phyloP scores from a whole-genome alignment of 2,329 filamentous ascomycete species.

The Ophiostoma australiae region DNA sequence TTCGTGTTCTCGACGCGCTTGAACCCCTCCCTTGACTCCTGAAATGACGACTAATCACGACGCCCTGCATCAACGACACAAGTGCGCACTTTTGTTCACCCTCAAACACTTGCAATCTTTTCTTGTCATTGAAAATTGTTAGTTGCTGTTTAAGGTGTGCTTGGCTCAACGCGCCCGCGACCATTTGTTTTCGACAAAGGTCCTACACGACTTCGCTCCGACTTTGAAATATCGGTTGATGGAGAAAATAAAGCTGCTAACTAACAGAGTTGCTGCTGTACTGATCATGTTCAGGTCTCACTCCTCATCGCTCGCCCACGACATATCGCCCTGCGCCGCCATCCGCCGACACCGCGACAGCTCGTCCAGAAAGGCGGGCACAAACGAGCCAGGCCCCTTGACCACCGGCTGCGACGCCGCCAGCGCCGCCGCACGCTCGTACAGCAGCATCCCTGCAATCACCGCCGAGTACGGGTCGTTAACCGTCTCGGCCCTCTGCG shows the following conservation, averaged over 20 bases:
- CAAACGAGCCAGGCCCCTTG: conserved; percentile 77
- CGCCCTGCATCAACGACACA: neutral
- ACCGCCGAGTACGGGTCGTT: conserved; percentile 59
- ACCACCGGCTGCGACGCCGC: conserved; percentile 62
- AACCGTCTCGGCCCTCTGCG: conserved; percentile 37
- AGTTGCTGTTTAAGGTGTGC: neutral
- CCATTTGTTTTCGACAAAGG: neutral
- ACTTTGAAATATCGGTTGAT: neutral
- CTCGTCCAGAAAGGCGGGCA: conserved; percentile 78
- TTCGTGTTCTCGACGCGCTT: neutral
- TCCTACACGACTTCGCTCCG: neutral
- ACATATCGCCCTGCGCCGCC: conserved; percentile 24
- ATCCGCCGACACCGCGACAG: conserved; percentile 40
- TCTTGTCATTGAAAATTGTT: neutral
- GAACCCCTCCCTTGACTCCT: neutral
- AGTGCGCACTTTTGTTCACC: conserved; percentile 2
- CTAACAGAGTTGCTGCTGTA: neutral
- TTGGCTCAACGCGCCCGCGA: neutral
- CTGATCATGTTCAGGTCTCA: neutral
- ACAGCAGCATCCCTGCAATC: conserved; percentile 69
- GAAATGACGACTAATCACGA: neutral
- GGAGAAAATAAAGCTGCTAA: neutral
- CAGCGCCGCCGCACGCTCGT: conserved; percentile 66
- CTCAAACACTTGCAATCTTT: neutral
- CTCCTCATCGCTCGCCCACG: conserved; percentile 21